Percentiles rank a stretch among this genome's conserved stretches.
Evolutionary conservation across 73 alveolate genomes (phyloP).

Genomic region (Tetrahymena malaccensis): DNA sequence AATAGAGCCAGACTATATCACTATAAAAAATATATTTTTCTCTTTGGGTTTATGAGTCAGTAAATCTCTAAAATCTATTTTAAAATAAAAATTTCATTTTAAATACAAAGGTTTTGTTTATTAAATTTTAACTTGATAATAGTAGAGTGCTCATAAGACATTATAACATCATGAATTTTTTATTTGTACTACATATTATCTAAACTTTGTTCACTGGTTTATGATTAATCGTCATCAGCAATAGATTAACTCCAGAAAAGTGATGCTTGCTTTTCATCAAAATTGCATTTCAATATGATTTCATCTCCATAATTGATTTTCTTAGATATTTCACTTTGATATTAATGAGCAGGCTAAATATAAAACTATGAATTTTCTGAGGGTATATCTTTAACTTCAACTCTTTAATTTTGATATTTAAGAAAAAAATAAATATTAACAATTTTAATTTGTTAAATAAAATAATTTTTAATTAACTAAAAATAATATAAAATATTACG

Average conservation of each 20-base stretch:
- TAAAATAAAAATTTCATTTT: background rate
- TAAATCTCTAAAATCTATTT: background rate
- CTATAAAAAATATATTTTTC: background rate
- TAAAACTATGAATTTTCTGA: background rate
- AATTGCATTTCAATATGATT: background rate
- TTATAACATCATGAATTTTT: background rate
- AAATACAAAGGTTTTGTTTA: background rate
- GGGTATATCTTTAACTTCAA: background rate
- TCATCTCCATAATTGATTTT: background rate
- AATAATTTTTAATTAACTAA: background rate
- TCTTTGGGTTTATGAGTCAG: background rate
- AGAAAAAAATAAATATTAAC: background rate
- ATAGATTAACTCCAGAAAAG: background rate
- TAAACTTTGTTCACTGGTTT: background rate
- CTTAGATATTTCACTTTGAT: background rate
- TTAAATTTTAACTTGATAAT: background rate
- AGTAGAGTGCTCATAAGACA: background rate
- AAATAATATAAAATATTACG: background rate
- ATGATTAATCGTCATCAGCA: background rate
- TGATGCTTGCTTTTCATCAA: background rate
- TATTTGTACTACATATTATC: background rate
- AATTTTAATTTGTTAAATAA: background rate
- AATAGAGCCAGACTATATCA: background rate
- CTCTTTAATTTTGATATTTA: background rate
- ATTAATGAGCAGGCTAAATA: background rate